phyloP scores from a whole-genome alignment of 148 eudicot genomes.

The Talinum fruticosum region DNA sequence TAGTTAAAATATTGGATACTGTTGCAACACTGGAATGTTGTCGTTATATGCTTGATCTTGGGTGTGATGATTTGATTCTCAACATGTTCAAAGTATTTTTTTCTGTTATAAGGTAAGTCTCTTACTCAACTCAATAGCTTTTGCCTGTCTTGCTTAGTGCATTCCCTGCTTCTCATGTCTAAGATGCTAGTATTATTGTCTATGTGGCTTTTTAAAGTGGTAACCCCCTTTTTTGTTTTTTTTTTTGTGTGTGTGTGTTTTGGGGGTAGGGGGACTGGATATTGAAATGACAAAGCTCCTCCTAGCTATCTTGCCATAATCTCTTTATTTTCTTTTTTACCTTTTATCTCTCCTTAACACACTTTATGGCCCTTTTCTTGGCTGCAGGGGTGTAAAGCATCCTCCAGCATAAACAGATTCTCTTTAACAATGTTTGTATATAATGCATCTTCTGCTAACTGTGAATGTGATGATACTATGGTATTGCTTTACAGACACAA shows the following conservation, averaged over 20 bases:
- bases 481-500: slow-evolving; percentile 46
- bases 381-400: neutral
- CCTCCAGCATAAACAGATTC: neutral
- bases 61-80: slow-evolving; percentile 54
- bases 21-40: slow-evolving; percentile 65
- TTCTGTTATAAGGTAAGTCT: slow-evolving; percentile 49
- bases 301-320: neutral
- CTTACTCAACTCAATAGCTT: neutral
- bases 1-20: slow-evolving; percentile 71
- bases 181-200: neutral
- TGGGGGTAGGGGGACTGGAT: neutral
- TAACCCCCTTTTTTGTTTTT: neutral
- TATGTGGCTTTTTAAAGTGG: neutral
- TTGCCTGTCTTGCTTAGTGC: neutral
- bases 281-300: neutral
- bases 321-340: neutral
- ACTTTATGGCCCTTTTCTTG: neutral
- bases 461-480: slow-evolving; percentile 19
- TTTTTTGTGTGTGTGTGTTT: neutral
- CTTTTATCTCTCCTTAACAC: neutral
- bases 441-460: slow-evolving; percentile 1
- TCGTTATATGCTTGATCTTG: slow-evolving; percentile 64
- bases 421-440: neutral
- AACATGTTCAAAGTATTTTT: slow-evolving; percentile 74
- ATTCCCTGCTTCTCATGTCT: neutral